These are phyloP conservation scores for Salix dunnii DNA, from an alignment of 345 rosid species.

Conservation along the genomic window DNA sequence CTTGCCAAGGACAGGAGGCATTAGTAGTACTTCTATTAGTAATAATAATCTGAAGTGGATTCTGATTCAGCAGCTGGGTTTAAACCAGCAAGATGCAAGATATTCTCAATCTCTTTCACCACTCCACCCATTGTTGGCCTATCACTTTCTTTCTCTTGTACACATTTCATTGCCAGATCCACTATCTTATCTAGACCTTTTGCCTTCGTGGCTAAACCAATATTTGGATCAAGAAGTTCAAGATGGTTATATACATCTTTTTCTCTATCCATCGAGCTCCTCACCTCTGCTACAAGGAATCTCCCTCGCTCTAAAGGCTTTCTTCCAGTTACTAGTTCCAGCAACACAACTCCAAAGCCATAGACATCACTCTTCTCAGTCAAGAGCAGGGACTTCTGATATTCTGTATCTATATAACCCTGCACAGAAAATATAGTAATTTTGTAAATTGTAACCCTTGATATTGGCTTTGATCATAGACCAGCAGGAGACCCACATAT, in stretches of 20 bases:
- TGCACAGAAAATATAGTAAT: constrained; percentile 15
- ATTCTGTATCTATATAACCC: constrained; percentile 94
- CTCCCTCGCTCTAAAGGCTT: constrained; percentile 74
- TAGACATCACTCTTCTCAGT: constrained; percentile 95
- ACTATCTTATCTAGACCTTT: constrained; percentile 21
- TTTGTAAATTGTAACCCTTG: background rate
- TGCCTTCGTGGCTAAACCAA: constrained; percentile 41
- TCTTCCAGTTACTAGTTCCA: constrained; percentile 68
- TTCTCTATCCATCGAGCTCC: constrained; percentile 47
- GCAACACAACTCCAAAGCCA: constrained; percentile 78
- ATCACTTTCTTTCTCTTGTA: constrained; percentile 18
- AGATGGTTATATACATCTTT: constrained; percentile 57
- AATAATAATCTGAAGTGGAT: constrained; percentile 17
- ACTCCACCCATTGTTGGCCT: constrained; percentile 32
- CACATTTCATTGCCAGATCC: constrained; percentile 25
- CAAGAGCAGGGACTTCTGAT: constrained; percentile 80
- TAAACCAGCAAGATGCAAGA: constrained; percentile 26
- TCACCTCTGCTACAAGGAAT: constrained; percentile 79
- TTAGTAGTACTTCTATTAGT: too few species aligned
- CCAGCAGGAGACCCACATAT: too few species aligned
- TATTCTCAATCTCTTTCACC: constrained; percentile 31
- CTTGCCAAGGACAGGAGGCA: too few species aligned
- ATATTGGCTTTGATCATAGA: too few species aligned
- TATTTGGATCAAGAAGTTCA: constrained; percentile 57
- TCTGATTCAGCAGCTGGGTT: constrained; percentile 27